These are phyloP conservation scores for Aspergillus sparsus DNA, from an alignment of 495 filamentous ascomycete species.

Conservation along the genomic window DNA sequence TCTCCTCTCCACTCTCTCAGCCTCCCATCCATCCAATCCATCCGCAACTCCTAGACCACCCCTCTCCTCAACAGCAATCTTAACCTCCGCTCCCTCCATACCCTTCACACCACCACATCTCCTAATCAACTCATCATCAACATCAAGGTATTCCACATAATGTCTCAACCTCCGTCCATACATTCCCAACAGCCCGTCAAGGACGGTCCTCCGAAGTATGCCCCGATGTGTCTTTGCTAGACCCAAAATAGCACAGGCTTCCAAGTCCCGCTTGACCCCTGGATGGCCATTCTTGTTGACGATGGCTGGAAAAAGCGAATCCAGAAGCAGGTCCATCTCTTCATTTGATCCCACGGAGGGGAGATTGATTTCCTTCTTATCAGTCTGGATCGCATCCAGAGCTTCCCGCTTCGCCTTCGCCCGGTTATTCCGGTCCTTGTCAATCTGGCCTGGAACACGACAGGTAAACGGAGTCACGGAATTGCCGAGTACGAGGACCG, in stretches of 20 bases:
- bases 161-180: constrained; percentile 44
- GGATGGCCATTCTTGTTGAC: constrained; percentile 27
- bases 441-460: constrained; percentile 72
- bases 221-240: constrained; percentile 40
- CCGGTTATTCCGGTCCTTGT: constrained; percentile 50
- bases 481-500: constrained; percentile 67
- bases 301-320: constrained; percentile 21
- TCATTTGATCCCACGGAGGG: constrained; percentile 22
- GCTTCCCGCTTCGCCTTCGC: constrained; percentile 46
- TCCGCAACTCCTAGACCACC: constrained; percentile 36
- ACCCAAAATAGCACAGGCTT: constrained; percentile 46
- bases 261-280: constrained; percentile 31
- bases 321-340: constrained; percentile 31
- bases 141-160: constrained; percentile 52
- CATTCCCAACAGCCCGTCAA: constrained; percentile 30
- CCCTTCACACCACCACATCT: constrained; percentile 50
- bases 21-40: constrained; percentile 21
- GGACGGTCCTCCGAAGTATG: constrained; percentile 29
- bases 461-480: constrained; percentile 75
- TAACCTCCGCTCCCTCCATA: constrained; percentile 56
- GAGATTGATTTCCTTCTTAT: constrained; percentile 15
- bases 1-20: constrained; percentile 33
- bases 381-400: constrained; percentile 24
- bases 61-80: constrained; percentile 56
- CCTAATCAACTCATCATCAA: constrained; percentile 61